Conservation (phyloP, 352 stramenopile genomes). For the Thalassiosira livingstoniorum region DNA sequence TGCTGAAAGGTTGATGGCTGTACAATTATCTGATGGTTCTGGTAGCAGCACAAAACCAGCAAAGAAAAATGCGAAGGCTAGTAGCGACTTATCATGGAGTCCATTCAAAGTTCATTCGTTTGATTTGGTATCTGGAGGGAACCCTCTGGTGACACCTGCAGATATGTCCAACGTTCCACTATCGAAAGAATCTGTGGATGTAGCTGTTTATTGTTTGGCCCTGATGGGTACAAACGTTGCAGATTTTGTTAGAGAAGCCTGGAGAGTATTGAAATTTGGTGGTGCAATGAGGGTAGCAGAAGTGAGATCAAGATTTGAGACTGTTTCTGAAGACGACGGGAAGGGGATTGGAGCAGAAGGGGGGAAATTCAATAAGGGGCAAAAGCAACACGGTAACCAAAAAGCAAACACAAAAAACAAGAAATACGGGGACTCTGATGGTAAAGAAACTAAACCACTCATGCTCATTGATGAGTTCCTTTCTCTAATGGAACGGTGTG, state of each 20-base stretch:
- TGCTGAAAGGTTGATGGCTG: conserved; percentile 74
- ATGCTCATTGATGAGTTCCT: conserved; percentile 77
- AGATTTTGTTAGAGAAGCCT: conserved; percentile 96
- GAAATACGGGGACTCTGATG: conserved; percentile 31
- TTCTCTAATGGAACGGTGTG: conserved; percentile 72
- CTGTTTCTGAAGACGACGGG: conserved; percentile 32
- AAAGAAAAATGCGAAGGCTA: conserved; percentile 25
- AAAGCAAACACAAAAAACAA: conserved; percentile 22
- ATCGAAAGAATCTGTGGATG: conserved; percentile 90
- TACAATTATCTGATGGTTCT: conserved; percentile 28
- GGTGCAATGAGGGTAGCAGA: conserved; percentile 93
- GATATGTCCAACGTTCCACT: conserved; percentile 97
- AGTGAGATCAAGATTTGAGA: conserved; percentile 89
- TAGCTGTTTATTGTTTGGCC: conserved; percentile 96
- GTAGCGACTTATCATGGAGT: conserved; percentile 25
- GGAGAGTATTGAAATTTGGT: conserved; percentile 92
- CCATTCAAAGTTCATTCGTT: conserved; percentile 93
- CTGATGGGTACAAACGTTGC: conserved; percentile 98
- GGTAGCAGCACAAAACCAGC: conserved; percentile 23
- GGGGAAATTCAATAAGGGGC: conserved; percentile 41
- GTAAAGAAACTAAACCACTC: conserved; percentile 20
- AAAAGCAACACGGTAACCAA: conserved; percentile 26
- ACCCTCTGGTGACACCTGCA: conserved; percentile 92
- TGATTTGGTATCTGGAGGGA: conserved; percentile 94
- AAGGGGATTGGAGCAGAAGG: conserved; percentile 19